Conservation (phyloP, 768 basidiomycete genomes). For the Lyophyllum decastes region DNA sequence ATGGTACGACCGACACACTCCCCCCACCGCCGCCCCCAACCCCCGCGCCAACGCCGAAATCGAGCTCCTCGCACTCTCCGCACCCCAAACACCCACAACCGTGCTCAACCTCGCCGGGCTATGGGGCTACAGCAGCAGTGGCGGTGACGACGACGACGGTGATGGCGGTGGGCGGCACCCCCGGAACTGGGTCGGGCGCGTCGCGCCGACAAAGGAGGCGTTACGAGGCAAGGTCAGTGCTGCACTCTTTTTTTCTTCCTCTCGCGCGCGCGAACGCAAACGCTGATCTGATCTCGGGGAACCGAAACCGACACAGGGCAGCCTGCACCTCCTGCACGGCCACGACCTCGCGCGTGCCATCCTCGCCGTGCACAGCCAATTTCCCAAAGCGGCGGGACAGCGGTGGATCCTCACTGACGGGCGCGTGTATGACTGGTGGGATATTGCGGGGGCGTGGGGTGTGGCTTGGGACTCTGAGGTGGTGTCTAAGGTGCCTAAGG, state of each 20-base stretch:
- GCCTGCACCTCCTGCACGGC: slow-evolving; percentile 65
- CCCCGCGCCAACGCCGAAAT: slow-evolving; percentile 52
- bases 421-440: slow-evolving; percentile 71
- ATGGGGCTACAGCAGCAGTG: slow-evolving; percentile 41
- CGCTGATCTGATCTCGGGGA: no score
- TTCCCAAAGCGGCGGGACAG: slow-evolving; percentile 45
- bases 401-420: slow-evolving; percentile 59
- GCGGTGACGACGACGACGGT: slow-evolving; percentile 26
- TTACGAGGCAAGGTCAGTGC: slow-evolving; percentile 46
- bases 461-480: not conserved
- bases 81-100: slow-evolving; percentile 38
- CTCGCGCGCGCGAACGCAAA: no score
- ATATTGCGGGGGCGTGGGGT: slow-evolving; percentile 60
- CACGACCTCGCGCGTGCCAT: slow-evolving; percentile 59
- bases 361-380: slow-evolving; percentile 53
- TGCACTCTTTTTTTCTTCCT: no score
- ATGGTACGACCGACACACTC: slow-evolving; percentile 60
- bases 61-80: slow-evolving; percentile 50
- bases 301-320: no score
- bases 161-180: slow-evolving; percentile 39
- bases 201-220: slow-evolving; percentile 59
- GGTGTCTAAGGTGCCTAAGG: not conserved
- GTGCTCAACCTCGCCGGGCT: slow-evolving; percentile 65
- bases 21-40: slow-evolving; percentile 33
- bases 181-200: slow-evolving; percentile 51